A percentile compares a stretch with the other conserved stretches of the same genome.
Conservation (phyloP, 495 filamentous ascomycete species). For the Lasiosphaeria hispida region DNA sequence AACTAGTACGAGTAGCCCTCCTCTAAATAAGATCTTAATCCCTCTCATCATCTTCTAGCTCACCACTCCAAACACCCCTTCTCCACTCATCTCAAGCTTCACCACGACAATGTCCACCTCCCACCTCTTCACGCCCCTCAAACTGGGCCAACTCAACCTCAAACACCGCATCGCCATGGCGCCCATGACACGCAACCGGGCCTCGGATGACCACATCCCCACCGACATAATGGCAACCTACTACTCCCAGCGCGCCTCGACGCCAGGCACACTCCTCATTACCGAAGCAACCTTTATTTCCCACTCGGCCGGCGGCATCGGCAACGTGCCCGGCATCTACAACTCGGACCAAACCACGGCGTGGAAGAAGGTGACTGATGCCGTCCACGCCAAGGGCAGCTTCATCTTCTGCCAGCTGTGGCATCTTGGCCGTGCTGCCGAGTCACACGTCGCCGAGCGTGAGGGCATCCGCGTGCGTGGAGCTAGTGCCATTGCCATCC, state of each 20-base stretch:
- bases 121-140: conserved; percentile 42
- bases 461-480: conserved; percentile 44
- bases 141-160: conserved; percentile 36
- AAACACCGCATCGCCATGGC: conserved; percentile 45
- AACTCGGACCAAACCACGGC: conserved; percentile 56
- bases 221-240: conserved; percentile 49
- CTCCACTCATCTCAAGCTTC: too few relatives aligned
- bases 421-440: conserved; percentile 61
- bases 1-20: too few relatives aligned
- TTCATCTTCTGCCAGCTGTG: conserved; percentile 69
- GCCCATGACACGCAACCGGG: conserved; percentile 48
- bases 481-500: conserved; percentile 47
- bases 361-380: conserved; percentile 63
- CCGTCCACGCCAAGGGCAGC: conserved; percentile 62
- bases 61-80: too few relatives aligned
- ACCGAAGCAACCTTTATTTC: conserved; percentile 66
- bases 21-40: too few relatives aligned
- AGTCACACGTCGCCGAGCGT: conserved; percentile 35
- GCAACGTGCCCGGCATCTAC: conserved; percentile 64
- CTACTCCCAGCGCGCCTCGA: conserved; percentile 59
- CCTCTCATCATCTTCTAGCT: too few relatives aligned
- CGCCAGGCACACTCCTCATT: conserved; percentile 62
- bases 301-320: conserved; percentile 47
- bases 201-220: conserved; percentile 45
- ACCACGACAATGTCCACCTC: conserved; percentile 9